Conservation (phyloP, 2,329 filamentous ascomycete genomes). For the Talaromyces sp. region DNA sequence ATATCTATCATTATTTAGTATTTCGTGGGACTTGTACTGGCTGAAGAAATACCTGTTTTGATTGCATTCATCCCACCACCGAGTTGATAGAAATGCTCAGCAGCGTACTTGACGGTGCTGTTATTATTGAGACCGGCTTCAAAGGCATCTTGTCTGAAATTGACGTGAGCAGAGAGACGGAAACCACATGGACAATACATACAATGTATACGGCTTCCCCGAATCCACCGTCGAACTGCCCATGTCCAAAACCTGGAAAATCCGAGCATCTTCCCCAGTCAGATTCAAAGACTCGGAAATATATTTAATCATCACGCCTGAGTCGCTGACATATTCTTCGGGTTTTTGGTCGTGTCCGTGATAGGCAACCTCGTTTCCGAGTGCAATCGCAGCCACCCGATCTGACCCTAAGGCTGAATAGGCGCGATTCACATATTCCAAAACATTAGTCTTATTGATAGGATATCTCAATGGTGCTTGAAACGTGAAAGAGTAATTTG, state of each 20-base stretch:
- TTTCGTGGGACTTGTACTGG: too few species aligned
- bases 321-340: background rate
- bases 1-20: too few species aligned
- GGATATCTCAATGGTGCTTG: constrained; percentile 7
- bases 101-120: constrained; percentile 9
- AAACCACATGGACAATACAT: background rate
- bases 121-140: background rate
- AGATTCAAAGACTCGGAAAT: background rate
- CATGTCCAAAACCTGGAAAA: background rate
- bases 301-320: background rate
- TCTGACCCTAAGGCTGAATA: background rate
- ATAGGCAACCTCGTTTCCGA: background rate
- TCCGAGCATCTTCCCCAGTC: background rate
- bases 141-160: background rate
- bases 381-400: background rate
- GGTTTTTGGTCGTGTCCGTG: background rate
- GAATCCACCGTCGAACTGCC: background rate
- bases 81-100: constrained; percentile 14
- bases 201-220: background rate
- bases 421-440: background rate
- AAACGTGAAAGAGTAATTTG: constrained; percentile 7
- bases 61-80: too few species aligned
- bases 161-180: background rate
- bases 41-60: too few species aligned
- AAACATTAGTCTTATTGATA: background rate